These are phyloP conservation scores for Williopsis jadinii DNA, from an alignment of 1,139 yeast species.

Conservation along the genomic window DNA sequence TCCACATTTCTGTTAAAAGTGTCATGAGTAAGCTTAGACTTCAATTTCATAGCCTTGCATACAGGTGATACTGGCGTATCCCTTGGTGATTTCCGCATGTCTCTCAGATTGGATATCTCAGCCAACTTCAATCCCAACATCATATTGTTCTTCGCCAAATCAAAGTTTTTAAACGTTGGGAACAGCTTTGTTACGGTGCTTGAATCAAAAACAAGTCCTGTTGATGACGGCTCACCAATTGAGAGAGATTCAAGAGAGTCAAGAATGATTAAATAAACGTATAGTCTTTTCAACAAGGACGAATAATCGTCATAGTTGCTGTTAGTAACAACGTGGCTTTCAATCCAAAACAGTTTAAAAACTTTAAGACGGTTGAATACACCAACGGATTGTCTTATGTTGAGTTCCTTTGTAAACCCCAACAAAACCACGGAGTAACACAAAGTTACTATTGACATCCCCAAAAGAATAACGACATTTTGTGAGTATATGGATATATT, in stretches of 20 bases:
- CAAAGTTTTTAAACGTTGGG: slow-evolving; percentile 19
- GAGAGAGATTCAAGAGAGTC: slow-evolving; percentile 51
- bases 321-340: slow-evolving; percentile 5
- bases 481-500: slow-evolving; percentile 22
- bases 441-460: slow-evolving; percentile 32
- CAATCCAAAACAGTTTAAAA: slow-evolving; percentile 29
- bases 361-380: slow-evolving; percentile 55
- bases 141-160: slow-evolving; percentile 17
- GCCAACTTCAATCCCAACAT: slow-evolving; percentile 20
- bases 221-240: slow-evolving; percentile 47
- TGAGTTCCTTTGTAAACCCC: slow-evolving; percentile 16
- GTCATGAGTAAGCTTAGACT: not conserved
- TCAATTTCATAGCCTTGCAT: not conserved
- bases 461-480: slow-evolving; percentile 25
- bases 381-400: slow-evolving; percentile 31
- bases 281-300: slow-evolving; percentile 42
- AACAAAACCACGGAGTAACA: slow-evolving; percentile 47
- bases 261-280: slow-evolving; percentile 40
- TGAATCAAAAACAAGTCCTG: slow-evolving; percentile 21
- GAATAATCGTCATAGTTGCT: slow-evolving; percentile 33
- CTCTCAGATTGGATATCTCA: slow-evolving; percentile 4
- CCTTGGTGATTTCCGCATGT: not conserved
- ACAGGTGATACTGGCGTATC: not conserved
- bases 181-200: slow-evolving; percentile 19
- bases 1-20: slow-evolving; percentile 4